phyloP scores from a whole-genome alignment of 495 filamentous ascomycete genomes.

The Cercophora sp. region DNA sequence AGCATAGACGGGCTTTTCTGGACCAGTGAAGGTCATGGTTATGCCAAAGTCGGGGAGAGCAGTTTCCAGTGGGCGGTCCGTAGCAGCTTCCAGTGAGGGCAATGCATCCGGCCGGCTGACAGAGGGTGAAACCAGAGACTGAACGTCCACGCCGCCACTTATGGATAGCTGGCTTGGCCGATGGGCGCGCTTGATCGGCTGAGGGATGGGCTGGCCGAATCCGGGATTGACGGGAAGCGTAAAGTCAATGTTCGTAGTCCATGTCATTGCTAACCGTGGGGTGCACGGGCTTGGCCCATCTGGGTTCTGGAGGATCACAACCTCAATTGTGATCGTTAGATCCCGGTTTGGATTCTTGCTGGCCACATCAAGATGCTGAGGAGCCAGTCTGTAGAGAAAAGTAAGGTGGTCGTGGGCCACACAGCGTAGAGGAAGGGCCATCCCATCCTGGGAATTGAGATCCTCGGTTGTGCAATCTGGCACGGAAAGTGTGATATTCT shows the following conservation, averaged over 20 bases:
- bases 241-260: constrained; percentile 81
- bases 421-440: constrained; percentile 62
- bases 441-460: constrained; percentile 53
- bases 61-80: constrained; percentile 41
- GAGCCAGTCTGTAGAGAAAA: constrained; percentile 73
- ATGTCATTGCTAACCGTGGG: constrained; percentile 73
- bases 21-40: constrained; percentile 67
- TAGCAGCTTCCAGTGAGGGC: constrained; percentile 48
- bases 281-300: constrained; percentile 50
- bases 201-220: constrained; percentile 46
- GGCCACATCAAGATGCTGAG: constrained; percentile 57
- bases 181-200: constrained; percentile 63
- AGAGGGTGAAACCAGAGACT: constrained; percentile 42
- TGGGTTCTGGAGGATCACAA: constrained; percentile 56
- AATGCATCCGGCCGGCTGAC: constrained; percentile 50
- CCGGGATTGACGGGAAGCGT: constrained; percentile 59
- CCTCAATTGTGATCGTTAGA: constrained; percentile 60
- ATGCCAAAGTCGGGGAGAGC: constrained; percentile 60
- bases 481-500: constrained; percentile 61
- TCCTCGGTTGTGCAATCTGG: constrained; percentile 65
- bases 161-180: constrained; percentile 59
- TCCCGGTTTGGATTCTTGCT: constrained; percentile 47
- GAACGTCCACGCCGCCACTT: constrained; percentile 38
- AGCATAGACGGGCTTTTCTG: constrained; percentile 48
- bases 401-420: constrained; percentile 81